Conservation (phyloP, 1,284 basidiomycete species). For the Mycocalia duriaeana region DNA sequence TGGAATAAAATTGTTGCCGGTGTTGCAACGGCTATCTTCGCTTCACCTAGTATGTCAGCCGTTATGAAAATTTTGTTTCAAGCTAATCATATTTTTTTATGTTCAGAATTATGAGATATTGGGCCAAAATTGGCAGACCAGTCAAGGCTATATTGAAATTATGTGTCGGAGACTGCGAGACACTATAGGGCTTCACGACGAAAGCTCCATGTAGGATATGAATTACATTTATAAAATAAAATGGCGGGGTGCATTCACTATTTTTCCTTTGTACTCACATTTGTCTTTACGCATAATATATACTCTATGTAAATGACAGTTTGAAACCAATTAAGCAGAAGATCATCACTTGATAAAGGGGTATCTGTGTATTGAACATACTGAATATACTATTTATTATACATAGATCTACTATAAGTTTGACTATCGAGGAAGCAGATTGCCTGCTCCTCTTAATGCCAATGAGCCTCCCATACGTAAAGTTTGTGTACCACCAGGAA, state of each 20-base stretch:
- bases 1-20: constrained; percentile 44
- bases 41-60: constrained; percentile 58
- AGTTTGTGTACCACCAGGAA: constrained; percentile 81
- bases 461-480: constrained; percentile 80
- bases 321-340: too few relatives aligned
- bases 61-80: constrained; percentile 21
- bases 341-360: too few relatives aligned
- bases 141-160: constrained; percentile 61
- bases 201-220: constrained; percentile 8
- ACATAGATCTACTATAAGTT: too few relatives aligned
- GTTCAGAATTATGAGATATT: constrained; percentile 32
- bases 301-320: too few relatives aligned
- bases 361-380: too few relatives aligned
- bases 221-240: constrained; percentile 3
- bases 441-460: constrained; percentile 77
- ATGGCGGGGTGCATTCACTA: too few relatives aligned
- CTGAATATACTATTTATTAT: too few relatives aligned
- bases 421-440: constrained; percentile 65
- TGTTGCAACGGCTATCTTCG: constrained; percentile 41
- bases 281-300: too few relatives aligned
- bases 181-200: constrained; percentile 47
- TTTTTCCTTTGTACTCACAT: too few relatives aligned
- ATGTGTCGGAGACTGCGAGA: constrained; percentile 65
- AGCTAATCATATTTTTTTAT: not conserved
- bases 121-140: constrained; percentile 51